These are phyloP conservation scores for Miscanthus lutarioriparius DNA, from an alignment of 176 grass and related monocot species.

Conservation along the genomic window DNA sequence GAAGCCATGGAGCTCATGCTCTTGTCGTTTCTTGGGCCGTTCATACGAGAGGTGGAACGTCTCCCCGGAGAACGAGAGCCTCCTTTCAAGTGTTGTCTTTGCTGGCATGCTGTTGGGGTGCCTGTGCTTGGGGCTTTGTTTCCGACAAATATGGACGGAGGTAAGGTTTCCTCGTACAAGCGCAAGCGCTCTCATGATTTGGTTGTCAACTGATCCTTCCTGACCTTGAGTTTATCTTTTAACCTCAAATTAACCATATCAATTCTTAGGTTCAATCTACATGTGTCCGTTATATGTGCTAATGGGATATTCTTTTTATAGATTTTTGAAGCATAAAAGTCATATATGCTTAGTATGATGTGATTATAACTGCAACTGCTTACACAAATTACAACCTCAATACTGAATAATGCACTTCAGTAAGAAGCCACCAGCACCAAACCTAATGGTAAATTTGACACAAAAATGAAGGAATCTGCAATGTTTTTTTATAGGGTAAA, in stretches of 20 bases:
- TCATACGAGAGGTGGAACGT: slow-evolving; percentile 59
- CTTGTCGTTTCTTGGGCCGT: slow-evolving; percentile 78
- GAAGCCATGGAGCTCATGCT: slow-evolving; percentile 92
- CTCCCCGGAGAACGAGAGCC: slow-evolving; percentile 56
- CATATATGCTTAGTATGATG: not conserved
- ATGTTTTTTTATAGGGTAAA: not conserved
- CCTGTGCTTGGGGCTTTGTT: slow-evolving; percentile 72
- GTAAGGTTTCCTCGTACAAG: slow-evolving; percentile 16
- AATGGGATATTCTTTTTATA: not conserved
- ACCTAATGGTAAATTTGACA: not conserved
- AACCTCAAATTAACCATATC: not conserved
- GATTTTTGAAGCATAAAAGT: not conserved
- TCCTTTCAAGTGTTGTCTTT: too few species aligned
- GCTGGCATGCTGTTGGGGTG: too few species aligned
- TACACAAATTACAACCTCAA: slow-evolving; percentile 7
- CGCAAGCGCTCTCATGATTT: not conserved
- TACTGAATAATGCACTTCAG: not conserved
- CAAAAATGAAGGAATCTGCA: not conserved
- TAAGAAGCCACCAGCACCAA: not conserved
- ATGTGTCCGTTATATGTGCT: not conserved
- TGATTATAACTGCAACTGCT: not conserved
- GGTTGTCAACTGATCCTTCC: not conserved
- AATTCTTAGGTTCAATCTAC: not conserved
- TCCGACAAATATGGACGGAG: slow-evolving; percentile 84
- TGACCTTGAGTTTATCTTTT: not conserved